Conservation (phyloP, 2,329 filamentous ascomycete genomes). For the Septoria petroselini region DNA sequence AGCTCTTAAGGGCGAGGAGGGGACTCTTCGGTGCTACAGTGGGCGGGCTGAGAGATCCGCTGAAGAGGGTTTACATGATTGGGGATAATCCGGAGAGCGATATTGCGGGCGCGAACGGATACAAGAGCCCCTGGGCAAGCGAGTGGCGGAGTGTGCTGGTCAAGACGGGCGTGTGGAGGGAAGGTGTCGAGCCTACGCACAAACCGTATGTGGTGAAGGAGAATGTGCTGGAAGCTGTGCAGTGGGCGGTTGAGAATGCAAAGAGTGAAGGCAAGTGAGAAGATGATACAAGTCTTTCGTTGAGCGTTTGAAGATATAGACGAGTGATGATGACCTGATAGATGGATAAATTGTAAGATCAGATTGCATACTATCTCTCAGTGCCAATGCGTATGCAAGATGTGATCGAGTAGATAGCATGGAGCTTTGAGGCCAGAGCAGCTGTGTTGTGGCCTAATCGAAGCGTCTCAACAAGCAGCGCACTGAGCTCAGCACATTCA, state of each 20-base stretch:
- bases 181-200: slow-evolving; percentile 55
- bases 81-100: slow-evolving; percentile 74
- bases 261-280: too few relatives aligned
- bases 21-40: slow-evolving; percentile 42
- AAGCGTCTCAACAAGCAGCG: too few relatives aligned
- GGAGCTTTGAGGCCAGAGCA: too few relatives aligned
- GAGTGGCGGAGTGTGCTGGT: slow-evolving; percentile 76
- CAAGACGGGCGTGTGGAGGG: slow-evolving; percentile 71
- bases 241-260: slow-evolving; percentile 66
- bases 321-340: too few relatives aligned
- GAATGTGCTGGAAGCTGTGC: slow-evolving; percentile 72
- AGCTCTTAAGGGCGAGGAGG: slow-evolving; percentile 61
- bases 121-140: slow-evolving; percentile 62
- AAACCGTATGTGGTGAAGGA: slow-evolving; percentile 65
- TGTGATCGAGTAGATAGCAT: too few relatives aligned
- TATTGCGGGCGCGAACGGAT: slow-evolving; percentile 81
- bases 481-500: too few relatives aligned
- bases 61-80: slow-evolving; percentile 86
- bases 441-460: too few relatives aligned
- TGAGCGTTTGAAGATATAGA: too few relatives aligned
- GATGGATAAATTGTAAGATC: too few relatives aligned
- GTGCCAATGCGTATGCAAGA: too few relatives aligned
- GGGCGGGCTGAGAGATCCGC: slow-evolving; percentile 39
- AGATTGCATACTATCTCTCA: too few relatives aligned
- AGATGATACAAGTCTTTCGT: too few relatives aligned